Conservation (phyloP, 768 basidiomycete species). For the Lyophyllum semitale region DNA sequence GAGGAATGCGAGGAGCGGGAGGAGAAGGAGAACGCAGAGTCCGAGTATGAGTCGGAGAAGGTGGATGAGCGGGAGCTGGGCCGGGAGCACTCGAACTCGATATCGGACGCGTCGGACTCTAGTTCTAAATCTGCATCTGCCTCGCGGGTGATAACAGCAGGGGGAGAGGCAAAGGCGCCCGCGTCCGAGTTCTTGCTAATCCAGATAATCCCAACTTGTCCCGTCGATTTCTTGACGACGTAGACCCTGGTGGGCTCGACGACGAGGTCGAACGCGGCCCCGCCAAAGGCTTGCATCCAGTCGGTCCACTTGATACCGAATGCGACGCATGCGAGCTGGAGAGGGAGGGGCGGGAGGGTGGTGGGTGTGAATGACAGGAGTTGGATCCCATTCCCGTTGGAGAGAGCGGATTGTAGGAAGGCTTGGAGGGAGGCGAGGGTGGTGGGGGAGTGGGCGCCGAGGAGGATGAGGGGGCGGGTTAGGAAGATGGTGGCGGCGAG, state of each 20-base stretch:
- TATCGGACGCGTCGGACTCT: constrained; percentile 16
- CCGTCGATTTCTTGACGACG: constrained; percentile 27
- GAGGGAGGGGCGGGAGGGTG: too few species aligned
- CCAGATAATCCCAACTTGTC: constrained; percentile 29
- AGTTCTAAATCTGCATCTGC: too few species aligned
- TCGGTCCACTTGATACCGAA: constrained; percentile 33
- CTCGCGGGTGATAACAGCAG: constrained; percentile 3
- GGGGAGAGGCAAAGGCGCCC: neutral
- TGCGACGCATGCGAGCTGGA: constrained; percentile 35
- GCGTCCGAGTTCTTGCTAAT: constrained; percentile 9
- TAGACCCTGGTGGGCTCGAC: constrained; percentile 29
- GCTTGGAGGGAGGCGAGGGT: constrained; percentile 28
- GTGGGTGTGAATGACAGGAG: too few species aligned
- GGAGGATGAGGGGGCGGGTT: constrained; percentile 34
- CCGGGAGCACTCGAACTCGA: constrained; percentile 30
- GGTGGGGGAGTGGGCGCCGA: constrained; percentile 19
- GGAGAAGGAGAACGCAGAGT: constrained; percentile 29
- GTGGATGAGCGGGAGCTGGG: constrained; percentile 29
- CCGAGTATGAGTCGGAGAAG: neutral
- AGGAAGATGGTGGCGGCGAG: constrained; percentile 36
- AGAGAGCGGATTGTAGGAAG: too few species aligned
- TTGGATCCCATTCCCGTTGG: too few species aligned
- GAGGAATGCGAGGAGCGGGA: constrained; percentile 34
- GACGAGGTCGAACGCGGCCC: constrained; percentile 34
- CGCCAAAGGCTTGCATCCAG: constrained; percentile 37